Conservation (phyloP, 163 green algal species). For the Prototheca wickerhamii region DNA sequence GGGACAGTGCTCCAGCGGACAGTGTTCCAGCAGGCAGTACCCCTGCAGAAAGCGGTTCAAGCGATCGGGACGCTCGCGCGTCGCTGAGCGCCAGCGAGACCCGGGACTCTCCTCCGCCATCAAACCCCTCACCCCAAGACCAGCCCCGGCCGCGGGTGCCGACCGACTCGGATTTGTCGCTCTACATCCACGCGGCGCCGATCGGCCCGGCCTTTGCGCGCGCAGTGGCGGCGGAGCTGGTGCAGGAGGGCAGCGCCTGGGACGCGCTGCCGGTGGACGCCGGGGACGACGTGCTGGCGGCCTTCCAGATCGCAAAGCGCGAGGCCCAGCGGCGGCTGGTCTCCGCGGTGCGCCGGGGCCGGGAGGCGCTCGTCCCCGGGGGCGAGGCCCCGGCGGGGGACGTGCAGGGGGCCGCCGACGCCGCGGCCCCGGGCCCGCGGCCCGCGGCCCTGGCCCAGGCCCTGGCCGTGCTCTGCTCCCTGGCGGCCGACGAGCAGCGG, state of each 20-base stretch:
- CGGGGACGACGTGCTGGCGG: background rate
- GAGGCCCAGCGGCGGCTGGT: too few relatives aligned
- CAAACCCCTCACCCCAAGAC: background rate
- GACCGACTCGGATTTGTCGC: conserved; percentile 26
- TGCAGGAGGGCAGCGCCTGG: conserved; percentile 18
- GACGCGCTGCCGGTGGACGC: background rate
- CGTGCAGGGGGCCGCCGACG: too few relatives aligned
- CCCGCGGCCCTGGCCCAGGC: background rate
- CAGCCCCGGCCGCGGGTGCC: background rate
- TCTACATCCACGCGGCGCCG: conserved; percentile 22
- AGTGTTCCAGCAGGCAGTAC: background rate
- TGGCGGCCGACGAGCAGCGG: conserved; percentile 41
- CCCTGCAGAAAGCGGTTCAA: conserved; percentile 2
- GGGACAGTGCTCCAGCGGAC: background rate
- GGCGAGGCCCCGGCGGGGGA: too few relatives aligned
- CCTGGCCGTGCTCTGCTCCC: conserved; percentile 30
- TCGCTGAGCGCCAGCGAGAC: conserved; percentile 1
- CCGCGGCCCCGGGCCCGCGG: background rate
- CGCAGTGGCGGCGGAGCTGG: conserved; percentile 23
- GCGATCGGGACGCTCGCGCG: background rate
- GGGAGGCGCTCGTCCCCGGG: too few relatives aligned
- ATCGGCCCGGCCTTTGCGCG: conserved; percentile 32
- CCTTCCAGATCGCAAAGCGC: background rate
- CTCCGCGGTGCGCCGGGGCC: too few relatives aligned
- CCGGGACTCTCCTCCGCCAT: background rate